Evolutionary conservation across 768 basidiomycete genomes (phyloP), one percentile per base, ranked within the genome.

Genomic region (Macrolepiota fuliginosa): DNA sequence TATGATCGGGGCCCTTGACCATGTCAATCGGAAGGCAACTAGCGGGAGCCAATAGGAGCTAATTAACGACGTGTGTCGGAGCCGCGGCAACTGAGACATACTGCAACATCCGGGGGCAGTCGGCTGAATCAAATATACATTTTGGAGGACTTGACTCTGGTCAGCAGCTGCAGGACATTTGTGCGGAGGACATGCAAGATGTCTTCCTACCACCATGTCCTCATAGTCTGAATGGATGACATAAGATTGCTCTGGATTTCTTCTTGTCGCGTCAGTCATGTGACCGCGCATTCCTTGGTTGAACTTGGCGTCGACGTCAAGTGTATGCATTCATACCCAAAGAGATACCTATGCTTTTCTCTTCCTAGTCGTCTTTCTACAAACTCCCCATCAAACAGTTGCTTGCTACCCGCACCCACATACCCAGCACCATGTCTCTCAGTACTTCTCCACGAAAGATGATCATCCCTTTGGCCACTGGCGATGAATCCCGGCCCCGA

Each of bases 381-480:
- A 57, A 19, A 53, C 24, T 58, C 52, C 53, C 53, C 22, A 47
- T 65, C 39, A 40, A 19, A 56, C 51, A 56, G n/a, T 35, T 39
- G 22, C 42, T 19, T 19, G 42, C 17, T 17, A n/a, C 46, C 49
- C 22, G 45, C 17, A 42, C n/a, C 51, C 53, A 62, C 51, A 50
- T 54, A 53, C 50, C 58, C 56, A 45, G 3, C 13, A 58, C 53
- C 46, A 91, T 91, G 89, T 83, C 87, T 52, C 75, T 90, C 56
- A 87, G 77, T 69, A 76, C 79, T 25, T 90, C 90, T 37, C 91
- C 91, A 46, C 80, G 91, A 61, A 92, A 92, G 75, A 76, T 82
- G 5, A 79, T 32, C 29, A 7, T 92, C 9, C 89, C 91, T 40
- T 79, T 92, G 35, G 82, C 89, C n/a, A 82, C 76, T 67, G 90